Conservation (phyloP, 768 basidiomycete species). For the Royoungia palumana region DNA sequence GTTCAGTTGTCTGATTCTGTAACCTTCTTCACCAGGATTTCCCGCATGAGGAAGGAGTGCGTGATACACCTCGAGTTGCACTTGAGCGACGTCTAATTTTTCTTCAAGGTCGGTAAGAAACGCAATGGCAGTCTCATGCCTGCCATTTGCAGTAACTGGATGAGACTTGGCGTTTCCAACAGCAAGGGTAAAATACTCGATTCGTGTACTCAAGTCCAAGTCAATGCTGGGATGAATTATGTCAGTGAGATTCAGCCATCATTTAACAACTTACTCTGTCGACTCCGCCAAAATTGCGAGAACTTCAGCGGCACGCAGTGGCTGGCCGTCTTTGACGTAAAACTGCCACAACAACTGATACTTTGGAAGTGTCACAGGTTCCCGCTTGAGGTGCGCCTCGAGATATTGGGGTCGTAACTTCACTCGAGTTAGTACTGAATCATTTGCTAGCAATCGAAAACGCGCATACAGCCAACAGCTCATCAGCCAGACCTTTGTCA, state of each 20-base stretch:
- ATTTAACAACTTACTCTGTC: slow-evolving; percentile 52
- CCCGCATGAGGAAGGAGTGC: slow-evolving; percentile 56
- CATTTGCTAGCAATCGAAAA: background rate
- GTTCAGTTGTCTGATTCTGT: slow-evolving; percentile 57
- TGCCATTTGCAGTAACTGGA: slow-evolving; percentile 69
- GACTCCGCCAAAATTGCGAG: slow-evolving; percentile 82
- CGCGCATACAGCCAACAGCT: slow-evolving; percentile 78
- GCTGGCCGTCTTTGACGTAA: slow-evolving; percentile 89
- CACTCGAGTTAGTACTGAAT: slow-evolving; percentile 8
- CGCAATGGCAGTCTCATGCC: slow-evolving; percentile 87
- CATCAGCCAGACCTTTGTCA: slow-evolving; percentile 72
- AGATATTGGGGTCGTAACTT: slow-evolving; percentile 86
- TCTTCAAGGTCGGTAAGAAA: slow-evolving; percentile 96
- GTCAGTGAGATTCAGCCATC: background rate
- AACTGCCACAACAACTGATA: slow-evolving; percentile 94
- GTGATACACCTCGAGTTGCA: slow-evolving; percentile 89
- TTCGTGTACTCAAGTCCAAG: slow-evolving; percentile 63
- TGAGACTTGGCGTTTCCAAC: slow-evolving; percentile 97
- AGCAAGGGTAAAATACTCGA: slow-evolving; percentile 92
- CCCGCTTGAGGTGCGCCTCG: slow-evolving; percentile 81
- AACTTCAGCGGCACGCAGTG: slow-evolving; percentile 83
- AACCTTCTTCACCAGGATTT: slow-evolving; percentile 60
- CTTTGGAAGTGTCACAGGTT: slow-evolving; percentile 77
- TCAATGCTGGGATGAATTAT: slow-evolving; percentile 48
- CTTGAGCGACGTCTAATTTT: slow-evolving; percentile 93